These are phyloP conservation scores for Tuber indicum DNA, from an alignment of 495 filamentous ascomycete genomes.

Conservation along the genomic window DNA sequence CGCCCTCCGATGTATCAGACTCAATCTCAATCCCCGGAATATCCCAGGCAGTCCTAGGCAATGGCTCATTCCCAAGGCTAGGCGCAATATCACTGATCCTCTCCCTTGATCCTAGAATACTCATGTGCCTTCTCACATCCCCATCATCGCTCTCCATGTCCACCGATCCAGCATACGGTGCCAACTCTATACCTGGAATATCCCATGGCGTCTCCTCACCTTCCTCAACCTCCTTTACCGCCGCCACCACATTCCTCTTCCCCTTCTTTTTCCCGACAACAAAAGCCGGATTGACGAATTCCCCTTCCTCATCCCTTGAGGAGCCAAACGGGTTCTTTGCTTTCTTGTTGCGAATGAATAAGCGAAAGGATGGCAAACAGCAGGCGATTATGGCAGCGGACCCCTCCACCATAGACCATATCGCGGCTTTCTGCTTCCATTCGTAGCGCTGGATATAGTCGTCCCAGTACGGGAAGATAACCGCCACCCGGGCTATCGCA, in stretches of 20 bases:
- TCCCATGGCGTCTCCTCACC: neutral
- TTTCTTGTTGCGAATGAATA: neutral
- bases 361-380: neutral
- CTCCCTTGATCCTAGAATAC: neutral
- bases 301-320: neutral
- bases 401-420: neutral
- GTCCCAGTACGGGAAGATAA: neutral
- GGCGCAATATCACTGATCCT: neutral
- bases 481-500: neutral
- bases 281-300: neutral
- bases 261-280: neutral
- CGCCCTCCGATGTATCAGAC: neutral
- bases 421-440: constrained; percentile 5
- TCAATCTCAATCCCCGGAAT: neutral
- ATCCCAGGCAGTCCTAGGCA: neutral
- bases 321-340: neutral
- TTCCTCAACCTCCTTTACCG: neutral
- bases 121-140: neutral
- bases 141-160: neutral
- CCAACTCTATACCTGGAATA: neutral
- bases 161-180: neutral
- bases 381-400: neutral
- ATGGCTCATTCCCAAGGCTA: neutral
- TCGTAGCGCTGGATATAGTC: neutral
- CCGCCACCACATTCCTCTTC: neutral